Base-by-base conservation (phyloP, 176 grass and related monocot species). In the Puya raimondii region DNA sequence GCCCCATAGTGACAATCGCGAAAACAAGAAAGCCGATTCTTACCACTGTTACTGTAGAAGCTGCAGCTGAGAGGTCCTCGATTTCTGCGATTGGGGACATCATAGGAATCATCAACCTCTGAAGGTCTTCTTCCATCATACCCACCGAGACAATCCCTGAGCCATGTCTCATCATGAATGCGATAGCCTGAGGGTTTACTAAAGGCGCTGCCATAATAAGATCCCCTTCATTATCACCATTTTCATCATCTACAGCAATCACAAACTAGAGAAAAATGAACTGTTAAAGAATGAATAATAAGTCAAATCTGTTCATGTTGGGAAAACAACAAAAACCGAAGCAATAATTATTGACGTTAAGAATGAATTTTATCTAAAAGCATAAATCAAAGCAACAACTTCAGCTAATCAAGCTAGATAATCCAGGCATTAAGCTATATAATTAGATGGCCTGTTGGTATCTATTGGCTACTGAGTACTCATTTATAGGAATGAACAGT, bases 221-320 rank as follows among this genome's bases (percentile, higher is more conserved):
- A 72, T 83, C 84, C 51, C 93, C 89, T 83, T 85, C 84, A 0
- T 72, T 78, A 21, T 87, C 86, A 20, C 88, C 84, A 0, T 83
- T 84, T 70, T 97, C 89, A 69, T 85, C 93, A 85, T 97, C 86
- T 87, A 97, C 89, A 83, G 84, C 93, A 83, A 97, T 90, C 76
- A 92, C 86, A 85, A 92, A 92, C 93, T 97, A 88, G 74, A 89
- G 74, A 87, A 86, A 63, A 61, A 76, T 49, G 51, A 49, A 59
- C 52, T 2, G 16, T 51, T 68, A 67, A 76, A 67, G 4, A n/a
- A 56, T n/a, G 51, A 56, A 42, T 7, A 42, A 42, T 7, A 42
- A 6, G 33, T 7, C 33, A 42, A 42, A 42, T 42, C 4, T 6
- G 33, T 42, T 42, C 33, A 42, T 42, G 5, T 42, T 7, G 6